A percentile compares a stretch with the other conserved stretches of the same genome.
These are phyloP conservation scores for Rhodotorula sp. DNA, from an alignment of 1,284 basidiomycete species.

Conservation along the genomic window DNA sequence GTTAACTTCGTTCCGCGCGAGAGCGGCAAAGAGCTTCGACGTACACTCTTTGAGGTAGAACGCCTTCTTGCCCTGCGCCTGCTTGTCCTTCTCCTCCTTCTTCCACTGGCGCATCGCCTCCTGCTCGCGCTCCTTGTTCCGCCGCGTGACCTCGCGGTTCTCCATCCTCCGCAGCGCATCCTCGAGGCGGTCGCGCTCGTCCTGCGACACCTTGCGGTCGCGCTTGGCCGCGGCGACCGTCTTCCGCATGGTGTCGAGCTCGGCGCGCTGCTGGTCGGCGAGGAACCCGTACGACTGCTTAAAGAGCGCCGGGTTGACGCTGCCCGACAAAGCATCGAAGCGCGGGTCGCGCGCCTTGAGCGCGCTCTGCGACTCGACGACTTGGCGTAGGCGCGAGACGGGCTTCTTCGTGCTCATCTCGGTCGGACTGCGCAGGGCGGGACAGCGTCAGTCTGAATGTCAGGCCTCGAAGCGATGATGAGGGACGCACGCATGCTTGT, in stretches of 20 bases:
- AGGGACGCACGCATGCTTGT: constrained; percentile 81
- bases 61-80: constrained; percentile 70
- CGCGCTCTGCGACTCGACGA: constrained; percentile 62
- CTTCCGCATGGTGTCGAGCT: constrained; percentile 64
- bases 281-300: constrained; percentile 77
- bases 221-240: constrained; percentile 68
- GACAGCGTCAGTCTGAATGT: background rate
- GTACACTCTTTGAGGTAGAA: constrained; percentile 87
- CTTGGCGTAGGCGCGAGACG: constrained; percentile 73
- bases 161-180: constrained; percentile 68
- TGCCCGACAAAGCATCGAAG: constrained; percentile 74
- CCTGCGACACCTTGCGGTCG: constrained; percentile 63
- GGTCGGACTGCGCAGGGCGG: constrained; percentile 62
- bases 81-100: constrained; percentile 71
- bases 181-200: constrained; percentile 75
- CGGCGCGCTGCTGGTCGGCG: constrained; percentile 65
- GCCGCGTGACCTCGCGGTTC: constrained; percentile 58
- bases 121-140: constrained; percentile 57
- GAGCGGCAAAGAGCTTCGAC: constrained; percentile 43
- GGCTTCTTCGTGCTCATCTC: constrained; percentile 85
- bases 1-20: too few relatives aligned
- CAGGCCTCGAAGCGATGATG: background rate
- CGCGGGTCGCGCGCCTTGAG: constrained; percentile 85
- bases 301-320: constrained; percentile 69
- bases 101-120: constrained; percentile 64